Conservation (phyloP, 1,284 basidiomycete genomes). For the Leccinum olivaceoglutinosum region DNA sequence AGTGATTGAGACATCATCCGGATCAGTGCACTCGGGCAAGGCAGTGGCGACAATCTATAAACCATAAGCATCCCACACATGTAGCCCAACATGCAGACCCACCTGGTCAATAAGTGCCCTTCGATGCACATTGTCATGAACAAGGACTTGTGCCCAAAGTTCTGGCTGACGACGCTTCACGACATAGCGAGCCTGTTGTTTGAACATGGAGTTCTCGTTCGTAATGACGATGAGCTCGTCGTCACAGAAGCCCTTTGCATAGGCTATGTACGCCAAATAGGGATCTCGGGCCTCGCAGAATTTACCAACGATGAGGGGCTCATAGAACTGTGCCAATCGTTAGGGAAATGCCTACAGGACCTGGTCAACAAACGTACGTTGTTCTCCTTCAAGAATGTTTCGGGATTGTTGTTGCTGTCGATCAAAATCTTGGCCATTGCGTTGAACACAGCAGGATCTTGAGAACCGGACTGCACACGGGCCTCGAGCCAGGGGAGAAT, state of each 20-base stretch:
- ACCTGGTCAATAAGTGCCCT: conserved; percentile 95
- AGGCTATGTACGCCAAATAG: conserved; percentile 98
- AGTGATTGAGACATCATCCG: conserved; percentile 96
- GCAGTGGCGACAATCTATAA: conserved; percentile 85
- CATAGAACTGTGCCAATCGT: conserved; percentile 66
- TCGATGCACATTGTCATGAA: conserved; percentile 87
- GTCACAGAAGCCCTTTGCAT: conserved; percentile 99
- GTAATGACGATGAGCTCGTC: conserved; percentile 97
- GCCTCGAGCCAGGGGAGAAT: conserved; percentile 97
- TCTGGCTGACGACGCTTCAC: conserved; percentile 95
- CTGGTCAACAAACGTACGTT: conserved; percentile 53
- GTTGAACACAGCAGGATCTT: conserved; percentile 93
- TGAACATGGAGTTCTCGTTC: conserved; percentile 99
- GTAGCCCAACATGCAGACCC: conserved; percentile 8
- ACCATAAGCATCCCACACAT: neutral
- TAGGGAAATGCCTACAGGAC: neutral
- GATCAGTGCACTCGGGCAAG: conserved; percentile 94
- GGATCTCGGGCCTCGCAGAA: conserved; percentile 99
- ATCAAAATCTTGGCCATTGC: conserved; percentile 98
- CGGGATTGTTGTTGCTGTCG: conserved; percentile 98
- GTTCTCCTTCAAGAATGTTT: conserved; percentile 97
- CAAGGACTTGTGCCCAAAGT: conserved; percentile 94
- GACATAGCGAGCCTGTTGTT: conserved; percentile 97
- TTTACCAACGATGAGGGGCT: conserved; percentile 94
- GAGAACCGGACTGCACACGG: conserved; percentile 87